Percentiles rank a stretch among this genome's conserved stretches.
Evolutionary conservation across 192 early-diverging fungal genomes (phyloP).

Genomic region (Coemansia javaensis): DNA sequence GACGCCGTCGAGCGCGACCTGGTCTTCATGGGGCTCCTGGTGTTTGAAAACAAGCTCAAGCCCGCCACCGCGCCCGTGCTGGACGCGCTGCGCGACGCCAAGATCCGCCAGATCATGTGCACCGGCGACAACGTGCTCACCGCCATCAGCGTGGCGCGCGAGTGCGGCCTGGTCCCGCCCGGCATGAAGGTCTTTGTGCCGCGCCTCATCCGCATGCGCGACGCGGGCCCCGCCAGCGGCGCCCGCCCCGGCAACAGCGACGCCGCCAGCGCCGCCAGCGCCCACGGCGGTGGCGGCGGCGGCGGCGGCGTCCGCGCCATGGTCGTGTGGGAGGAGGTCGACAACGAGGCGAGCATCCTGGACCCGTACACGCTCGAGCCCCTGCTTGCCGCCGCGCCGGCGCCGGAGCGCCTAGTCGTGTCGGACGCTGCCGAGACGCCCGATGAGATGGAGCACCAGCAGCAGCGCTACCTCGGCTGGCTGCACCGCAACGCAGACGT

Average conservation of each 20-base stretch:
- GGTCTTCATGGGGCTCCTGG: constrained; percentile 88
- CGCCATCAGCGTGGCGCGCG: constrained; percentile 87
- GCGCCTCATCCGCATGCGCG: constrained; percentile 54
- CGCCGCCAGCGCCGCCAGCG: constrained; percentile 1
- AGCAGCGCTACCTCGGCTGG: constrained; percentile 41
- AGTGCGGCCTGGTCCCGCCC: constrained; percentile 84
- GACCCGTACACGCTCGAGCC: constrained; percentile 56
- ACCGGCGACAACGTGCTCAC: constrained; percentile 98
- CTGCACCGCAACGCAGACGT: constrained; percentile 32
- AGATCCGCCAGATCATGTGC: constrained; percentile 96
- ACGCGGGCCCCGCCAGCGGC: no score
- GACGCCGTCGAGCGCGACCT: constrained; percentile 81
- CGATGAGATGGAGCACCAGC: constrained; percentile 44
- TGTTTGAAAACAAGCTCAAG: constrained; percentile 99
- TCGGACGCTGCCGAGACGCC: constrained; percentile 34
- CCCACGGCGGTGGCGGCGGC: background rate
- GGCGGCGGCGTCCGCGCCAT: constrained; percentile 33
- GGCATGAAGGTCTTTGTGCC: constrained; percentile 75
- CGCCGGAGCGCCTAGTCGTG: constrained; percentile 23
- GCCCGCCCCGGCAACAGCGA: constrained; percentile 2
- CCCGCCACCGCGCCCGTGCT: constrained; percentile 75
- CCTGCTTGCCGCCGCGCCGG: constrained; percentile 21
- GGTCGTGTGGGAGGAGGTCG: constrained; percentile 56
- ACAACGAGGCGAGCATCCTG: constrained; percentile 50
- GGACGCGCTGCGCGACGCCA: constrained; percentile 69